phyloP scores from a whole-genome alignment of 176 grass and related monocot genomes.

The Areca catechu region DNA sequence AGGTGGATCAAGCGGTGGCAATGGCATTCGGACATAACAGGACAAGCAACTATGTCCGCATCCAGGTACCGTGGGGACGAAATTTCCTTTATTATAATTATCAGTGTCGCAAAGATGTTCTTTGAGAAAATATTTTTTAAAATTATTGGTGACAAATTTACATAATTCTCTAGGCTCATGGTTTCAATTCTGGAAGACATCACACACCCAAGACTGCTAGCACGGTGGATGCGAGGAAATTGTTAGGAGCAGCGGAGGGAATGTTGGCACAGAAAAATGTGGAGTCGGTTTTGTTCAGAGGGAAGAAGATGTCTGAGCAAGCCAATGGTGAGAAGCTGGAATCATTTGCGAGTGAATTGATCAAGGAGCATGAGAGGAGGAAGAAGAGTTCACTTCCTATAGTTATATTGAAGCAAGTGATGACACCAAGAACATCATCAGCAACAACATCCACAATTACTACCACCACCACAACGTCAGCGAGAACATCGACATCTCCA shows the following conservation, averaged over 20 bases:
- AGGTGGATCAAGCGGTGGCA: conserved; percentile 65
- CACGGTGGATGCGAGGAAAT: conserved; percentile 19
- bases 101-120: no score
- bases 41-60: conserved; percentile 49
- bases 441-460: conserved; percentile 16
- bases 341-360: conserved; percentile 45
- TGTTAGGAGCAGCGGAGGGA: conserved; percentile 25
- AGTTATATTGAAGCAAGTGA: conserved; percentile 38
- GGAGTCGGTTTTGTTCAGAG: conserved; percentile 44
- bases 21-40: conserved; percentile 62
- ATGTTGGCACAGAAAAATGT: conserved; percentile 58
- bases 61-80: conserved; percentile 29
- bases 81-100: no score
- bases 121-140: no score
- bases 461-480: conserved; percentile 18
- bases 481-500: conserved; percentile 33
- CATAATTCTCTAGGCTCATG: conserved; percentile 14
- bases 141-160: no score
- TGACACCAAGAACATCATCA: conserved; percentile 18
- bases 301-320: conserved; percentile 40
- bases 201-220: background rate
- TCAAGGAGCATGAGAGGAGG: conserved; percentile 42
- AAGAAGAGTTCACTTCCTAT: conserved; percentile 13
- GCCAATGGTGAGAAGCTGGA: conserved; percentile 59
- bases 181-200: conserved; percentile 6